Evolutionary conservation across 331 rosid species (phyloP), one percentile per base, ranked within the genome.

Genomic region (Pyrus hybrid): DNA sequence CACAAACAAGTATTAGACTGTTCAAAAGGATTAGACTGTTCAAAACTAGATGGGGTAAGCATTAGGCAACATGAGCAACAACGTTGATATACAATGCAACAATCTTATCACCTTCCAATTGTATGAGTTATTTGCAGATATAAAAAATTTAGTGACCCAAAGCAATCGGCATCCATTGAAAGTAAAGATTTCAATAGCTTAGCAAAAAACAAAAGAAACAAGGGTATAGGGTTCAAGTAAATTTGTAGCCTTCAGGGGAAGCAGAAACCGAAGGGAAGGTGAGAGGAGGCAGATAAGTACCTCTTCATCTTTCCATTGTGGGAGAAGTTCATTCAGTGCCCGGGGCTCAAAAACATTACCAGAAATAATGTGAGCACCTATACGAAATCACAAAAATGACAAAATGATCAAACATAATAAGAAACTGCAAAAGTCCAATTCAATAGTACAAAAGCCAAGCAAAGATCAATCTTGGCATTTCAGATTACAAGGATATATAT

Each of bases 331-430:
- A 70, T 93, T 77, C 77, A 93, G 69, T 7, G 97, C 96, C 67
- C 98, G 96, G 28, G 98, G 95, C 72, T 93, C 98, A 80, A 93
- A 93, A 67, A 91, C 93, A 79, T 93, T 93, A 68, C 98, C 98
- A 66, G 98, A 93, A 81, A 93, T 68, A 76, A 91, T 87, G 76
- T 93, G 98, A 47, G 96, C 96, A 77, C 98, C 98, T 93, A 81
- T 63, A 32, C 28, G 71, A 29, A 71, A 69, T 28, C 64, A 78
- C 4, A 53, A 51, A 54, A 51, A 18, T 18, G n/a, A 16, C n/a
- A 63, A 28, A 63, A 14, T 3, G 37, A 63, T 63, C 16, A 63
- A 14, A 28, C 21, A n/a, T 18, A 51, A 2, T 62, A 65, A 32
- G 25, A 12, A 65, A 65, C 13, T 2, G 70, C n/a, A 33, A 28